These are phyloP conservation scores for Colletotrichum agaves DNA, from an alignment of 2,329 filamentous ascomycete species.

Conservation along the genomic window DNA sequence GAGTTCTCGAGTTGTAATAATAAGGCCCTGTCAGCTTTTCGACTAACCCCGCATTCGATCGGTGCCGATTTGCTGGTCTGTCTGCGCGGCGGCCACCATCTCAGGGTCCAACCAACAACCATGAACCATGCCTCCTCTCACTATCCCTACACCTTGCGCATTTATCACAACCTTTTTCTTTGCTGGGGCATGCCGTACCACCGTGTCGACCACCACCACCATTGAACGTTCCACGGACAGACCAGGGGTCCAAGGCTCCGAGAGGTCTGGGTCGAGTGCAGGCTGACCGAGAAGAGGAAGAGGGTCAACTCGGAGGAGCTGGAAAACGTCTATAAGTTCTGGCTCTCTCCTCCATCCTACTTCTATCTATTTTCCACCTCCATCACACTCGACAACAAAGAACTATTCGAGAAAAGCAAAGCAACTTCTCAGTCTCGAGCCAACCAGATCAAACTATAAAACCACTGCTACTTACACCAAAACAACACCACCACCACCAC, in stretches of 20 bases:
- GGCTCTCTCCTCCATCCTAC: constrained; percentile 4
- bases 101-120: constrained; percentile 36
- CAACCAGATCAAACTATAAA: constrained; percentile 13
- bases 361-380: neutral
- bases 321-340: constrained; percentile 32
- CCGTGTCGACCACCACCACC: constrained; percentile 14
- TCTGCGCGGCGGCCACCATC: constrained; percentile 26
- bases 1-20: constrained; percentile 33
- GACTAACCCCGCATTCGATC: constrained; percentile 35
- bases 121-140: constrained; percentile 20
- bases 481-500: neutral
- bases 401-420: neutral
- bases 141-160: constrained; percentile 24
- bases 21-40: constrained; percentile 32
- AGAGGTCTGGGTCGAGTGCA: neutral
- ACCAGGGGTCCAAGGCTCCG: constrained; percentile 35
- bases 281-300: constrained; percentile 9
- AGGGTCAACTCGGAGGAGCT: neutral
- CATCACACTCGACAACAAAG: constrained; percentile 1
- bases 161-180: neutral
- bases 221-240: constrained; percentile 14
- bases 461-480: constrained; percentile 34
- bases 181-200: neutral
- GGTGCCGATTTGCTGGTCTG: constrained; percentile 26
- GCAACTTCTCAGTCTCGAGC: constrained; percentile 6